phyloP scores from a whole-genome alignment of 352 stramenopile genomes.

The Globisporangium perplexum region DNA sequence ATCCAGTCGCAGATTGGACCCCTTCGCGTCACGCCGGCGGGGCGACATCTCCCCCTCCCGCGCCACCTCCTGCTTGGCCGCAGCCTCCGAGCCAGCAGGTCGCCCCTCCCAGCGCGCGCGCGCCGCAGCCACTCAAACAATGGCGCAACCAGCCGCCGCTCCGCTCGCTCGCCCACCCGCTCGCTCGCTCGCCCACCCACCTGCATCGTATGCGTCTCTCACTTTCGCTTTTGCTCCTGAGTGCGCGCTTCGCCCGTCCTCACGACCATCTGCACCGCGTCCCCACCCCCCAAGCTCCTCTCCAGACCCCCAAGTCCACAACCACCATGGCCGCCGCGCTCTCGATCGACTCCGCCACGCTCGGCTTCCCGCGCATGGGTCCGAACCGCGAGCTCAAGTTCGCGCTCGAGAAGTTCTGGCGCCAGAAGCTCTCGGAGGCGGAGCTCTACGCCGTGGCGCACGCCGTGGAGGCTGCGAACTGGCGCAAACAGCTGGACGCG shows the following conservation, averaged over 20 bases:
- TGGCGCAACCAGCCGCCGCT: too few species aligned
- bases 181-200: not conserved
- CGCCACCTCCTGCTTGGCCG: not conserved
- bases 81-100: not conserved
- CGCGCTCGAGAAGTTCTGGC: conserved; percentile 92
- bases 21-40: not conserved
- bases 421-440: conserved; percentile 69
- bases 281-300: conserved; percentile 2
- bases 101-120: too few species aligned
- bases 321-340: conserved; percentile 27
- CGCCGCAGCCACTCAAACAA: not conserved
- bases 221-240: conserved; percentile 62
- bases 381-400: conserved; percentile 94
- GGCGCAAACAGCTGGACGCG: conserved; percentile 74
- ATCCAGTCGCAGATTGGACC: not conserved
- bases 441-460: conserved; percentile 75
- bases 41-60: not conserved
- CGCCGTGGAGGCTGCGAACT: conserved; percentile 80
- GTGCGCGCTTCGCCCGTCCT: conserved; percentile 17
- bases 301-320: conserved; percentile 2
- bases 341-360: conserved; percentile 64
- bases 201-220: too few species aligned
- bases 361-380: conserved; percentile 91
- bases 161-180: not conserved
- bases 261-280: conserved; percentile 24